Percentiles rank a stretch among this genome's conserved stretches.
Conservation (phyloP, 352 stramenopile species). For the Globisporangium echinulatum region DNA sequence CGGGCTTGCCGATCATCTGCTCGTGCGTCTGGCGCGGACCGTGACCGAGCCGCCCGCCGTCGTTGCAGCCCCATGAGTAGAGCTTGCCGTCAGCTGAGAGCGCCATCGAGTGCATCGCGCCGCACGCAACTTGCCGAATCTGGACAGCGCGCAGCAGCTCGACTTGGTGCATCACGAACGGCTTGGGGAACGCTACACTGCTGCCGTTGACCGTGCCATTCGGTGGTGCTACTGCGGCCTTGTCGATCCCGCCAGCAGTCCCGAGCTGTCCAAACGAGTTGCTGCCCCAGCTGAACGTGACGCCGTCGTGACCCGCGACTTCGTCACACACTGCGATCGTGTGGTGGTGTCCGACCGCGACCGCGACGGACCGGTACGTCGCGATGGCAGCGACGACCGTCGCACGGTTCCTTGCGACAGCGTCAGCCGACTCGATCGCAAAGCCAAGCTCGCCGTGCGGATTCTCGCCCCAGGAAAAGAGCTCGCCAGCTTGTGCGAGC, state of each 20-base stretch:
- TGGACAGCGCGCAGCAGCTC: slow-evolving; percentile 34
- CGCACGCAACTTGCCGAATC: slow-evolving; percentile 82
- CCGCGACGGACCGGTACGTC: slow-evolving; percentile 49
- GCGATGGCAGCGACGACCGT: slow-evolving; percentile 44
- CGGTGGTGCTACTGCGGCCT: not conserved
- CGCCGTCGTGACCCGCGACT: slow-evolving; percentile 52
- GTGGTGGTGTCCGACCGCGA: slow-evolving; percentile 56
- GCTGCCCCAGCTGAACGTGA: slow-evolving; percentile 72
- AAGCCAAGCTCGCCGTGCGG: slow-evolving; percentile 83
- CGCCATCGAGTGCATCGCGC: slow-evolving; percentile 88
- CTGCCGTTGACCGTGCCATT: slow-evolving; percentile 10
- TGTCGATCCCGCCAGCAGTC: slow-evolving; percentile 4
- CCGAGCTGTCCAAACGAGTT: slow-evolving; percentile 71
- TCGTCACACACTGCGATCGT: slow-evolving; percentile 61
- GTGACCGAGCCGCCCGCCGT: slow-evolving; percentile 69
- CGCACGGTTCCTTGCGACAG: slow-evolving; percentile 47
- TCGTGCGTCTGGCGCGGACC: slow-evolving; percentile 11
- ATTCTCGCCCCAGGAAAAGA: slow-evolving; percentile 95
- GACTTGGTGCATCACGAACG: slow-evolving; percentile 53
- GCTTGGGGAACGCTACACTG: slow-evolving; percentile 32
- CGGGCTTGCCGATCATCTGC: slow-evolving; percentile 16
- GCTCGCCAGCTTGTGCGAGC: slow-evolving; percentile 71
- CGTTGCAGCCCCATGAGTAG: slow-evolving; percentile 92
- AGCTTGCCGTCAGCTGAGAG: slow-evolving; percentile 81
- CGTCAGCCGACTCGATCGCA: slow-evolving; percentile 28